These are phyloP conservation scores for Fusarium oligoseptatum DNA, from an alignment of 2,329 filamentous ascomycete genomes.

Conservation along the genomic window DNA sequence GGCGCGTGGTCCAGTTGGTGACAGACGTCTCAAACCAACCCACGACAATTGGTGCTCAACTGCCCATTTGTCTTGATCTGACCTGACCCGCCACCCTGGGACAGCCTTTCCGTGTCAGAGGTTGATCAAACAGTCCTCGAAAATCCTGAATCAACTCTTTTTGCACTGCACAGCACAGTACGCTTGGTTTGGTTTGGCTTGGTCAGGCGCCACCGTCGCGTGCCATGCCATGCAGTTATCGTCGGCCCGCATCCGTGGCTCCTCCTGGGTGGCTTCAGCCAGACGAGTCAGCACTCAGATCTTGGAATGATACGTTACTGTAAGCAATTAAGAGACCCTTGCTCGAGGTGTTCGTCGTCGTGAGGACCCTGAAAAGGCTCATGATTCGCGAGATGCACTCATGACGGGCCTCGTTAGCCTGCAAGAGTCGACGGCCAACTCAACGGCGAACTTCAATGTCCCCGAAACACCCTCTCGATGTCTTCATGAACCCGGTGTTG, in stretches of 20 bases:
- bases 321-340: slow-evolving; percentile 28
- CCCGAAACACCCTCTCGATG: slow-evolving; percentile 3
- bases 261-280: slow-evolving; percentile 21
- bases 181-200: slow-evolving; percentile 4
- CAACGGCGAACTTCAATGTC: neutral
- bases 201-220: neutral
- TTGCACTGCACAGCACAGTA: neutral
- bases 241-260: slow-evolving; percentile 24
- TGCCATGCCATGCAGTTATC: slow-evolving; percentile 26
- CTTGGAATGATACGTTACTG: slow-evolving; percentile 38
- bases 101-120: neutral
- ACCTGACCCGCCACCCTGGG: slow-evolving; percentile 15
- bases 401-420: neutral
- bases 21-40: slow-evolving; percentile 2
- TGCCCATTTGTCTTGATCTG: slow-evolving; percentile 17
- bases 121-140: slow-evolving; percentile 4
- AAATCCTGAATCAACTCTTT: neutral
- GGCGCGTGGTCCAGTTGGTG: slow-evolving; percentile 10
- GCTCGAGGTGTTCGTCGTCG: neutral
- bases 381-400: neutral
- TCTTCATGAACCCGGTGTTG: neutral
- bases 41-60: neutral
- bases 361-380: slow-evolving; percentile 9
- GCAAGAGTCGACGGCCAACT: neutral
- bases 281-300: slow-evolving; percentile 30